These are phyloP conservation scores for Penicillium glabrum DNA, from an alignment of 2,329 filamentous ascomycete genomes.

Conservation along the genomic window DNA sequence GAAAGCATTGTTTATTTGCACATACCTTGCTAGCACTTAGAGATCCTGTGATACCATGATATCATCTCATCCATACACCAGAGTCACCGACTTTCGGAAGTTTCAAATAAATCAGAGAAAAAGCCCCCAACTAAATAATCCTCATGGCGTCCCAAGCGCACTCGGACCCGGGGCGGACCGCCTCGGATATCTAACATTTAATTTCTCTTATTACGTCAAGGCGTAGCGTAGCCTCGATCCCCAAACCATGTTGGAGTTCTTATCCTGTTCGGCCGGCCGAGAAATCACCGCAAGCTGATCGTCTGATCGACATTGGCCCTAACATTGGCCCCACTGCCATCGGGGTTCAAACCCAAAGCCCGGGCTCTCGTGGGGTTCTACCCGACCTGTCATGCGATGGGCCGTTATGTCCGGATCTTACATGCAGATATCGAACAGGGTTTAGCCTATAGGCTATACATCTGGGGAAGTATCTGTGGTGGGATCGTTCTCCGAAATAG, in stretches of 20 bases:
- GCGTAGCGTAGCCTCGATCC: neutral
- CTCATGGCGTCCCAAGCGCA: neutral
- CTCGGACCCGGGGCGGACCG: neutral
- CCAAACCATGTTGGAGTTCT: neutral
- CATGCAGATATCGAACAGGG: neutral
- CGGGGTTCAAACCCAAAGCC: neutral
- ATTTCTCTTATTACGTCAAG: neutral
- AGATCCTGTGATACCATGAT: neutral
- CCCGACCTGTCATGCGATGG: neutral
- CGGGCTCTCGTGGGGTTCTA: conserved; percentile 13
- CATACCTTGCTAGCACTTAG: neutral
- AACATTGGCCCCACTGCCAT: neutral
- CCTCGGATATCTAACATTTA: neutral
- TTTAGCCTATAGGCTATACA: neutral
- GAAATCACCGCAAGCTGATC: conserved; percentile 17
- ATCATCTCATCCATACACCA: neutral
- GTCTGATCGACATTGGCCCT: conserved; percentile 4
- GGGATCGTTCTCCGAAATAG: neutral
- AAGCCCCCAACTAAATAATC: neutral
- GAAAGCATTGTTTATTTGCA: neutral
- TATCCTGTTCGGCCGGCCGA: conserved; percentile 19
- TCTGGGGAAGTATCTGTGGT: neutral
- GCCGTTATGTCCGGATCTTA: neutral
- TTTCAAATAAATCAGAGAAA: neutral
- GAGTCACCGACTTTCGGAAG: neutral